These are phyloP conservation scores for Protea cynaroides DNA, from an alignment of 164 flowering plant genomes.

Conservation along the genomic window DNA sequence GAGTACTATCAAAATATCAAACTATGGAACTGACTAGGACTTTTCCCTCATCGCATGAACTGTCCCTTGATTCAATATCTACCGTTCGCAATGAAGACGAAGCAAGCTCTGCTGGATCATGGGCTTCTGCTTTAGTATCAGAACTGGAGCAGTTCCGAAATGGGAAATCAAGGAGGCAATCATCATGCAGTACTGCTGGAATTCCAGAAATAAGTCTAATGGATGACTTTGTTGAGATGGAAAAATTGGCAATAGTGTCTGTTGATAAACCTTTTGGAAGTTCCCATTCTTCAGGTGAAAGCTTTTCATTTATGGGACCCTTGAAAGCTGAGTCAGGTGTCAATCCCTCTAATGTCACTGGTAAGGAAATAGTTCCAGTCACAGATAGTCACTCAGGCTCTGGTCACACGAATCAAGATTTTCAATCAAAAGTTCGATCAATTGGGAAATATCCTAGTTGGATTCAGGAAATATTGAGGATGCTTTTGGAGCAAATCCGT, in stretches of 20 bases:
- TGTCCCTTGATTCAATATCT: constrained; percentile 23
- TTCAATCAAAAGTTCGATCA: constrained; percentile 14
- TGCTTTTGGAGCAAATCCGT: constrained; percentile 44
- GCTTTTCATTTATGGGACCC: constrained; percentile 2
- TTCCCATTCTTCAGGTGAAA: constrained; percentile 17
- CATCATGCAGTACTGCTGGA: constrained; percentile 29
- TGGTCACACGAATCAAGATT: constrained; percentile 10
- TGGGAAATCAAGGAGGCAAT: constrained; percentile 28
- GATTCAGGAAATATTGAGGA: constrained; percentile 53
- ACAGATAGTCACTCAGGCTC: constrained; percentile 15
- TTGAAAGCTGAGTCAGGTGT: constrained; percentile 7
- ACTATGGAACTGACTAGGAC: constrained; percentile 28
- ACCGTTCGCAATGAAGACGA: constrained; percentile 33
- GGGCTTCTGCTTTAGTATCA: constrained; percentile 46
- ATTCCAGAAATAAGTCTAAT: constrained; percentile 56
- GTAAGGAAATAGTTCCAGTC: constrained; percentile 53
- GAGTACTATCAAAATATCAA: constrained; percentile 26
- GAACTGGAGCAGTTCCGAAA: constrained; percentile 43
- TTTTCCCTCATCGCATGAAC: constrained; percentile 20
- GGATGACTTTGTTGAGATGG: constrained; percentile 92
- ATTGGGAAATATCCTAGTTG: constrained; percentile 38
- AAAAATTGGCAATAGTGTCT: constrained; percentile 74
- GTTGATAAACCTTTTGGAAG: constrained; percentile 27
- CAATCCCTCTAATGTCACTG: constrained; percentile 15
- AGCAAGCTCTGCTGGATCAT: constrained; percentile 46